Evolutionary conservation across 2,329 filamentous ascomycete species (phyloP), one percentile per base, ranked within the genome.

Genomic region (Aspergillus novoparasiticus): DNA sequence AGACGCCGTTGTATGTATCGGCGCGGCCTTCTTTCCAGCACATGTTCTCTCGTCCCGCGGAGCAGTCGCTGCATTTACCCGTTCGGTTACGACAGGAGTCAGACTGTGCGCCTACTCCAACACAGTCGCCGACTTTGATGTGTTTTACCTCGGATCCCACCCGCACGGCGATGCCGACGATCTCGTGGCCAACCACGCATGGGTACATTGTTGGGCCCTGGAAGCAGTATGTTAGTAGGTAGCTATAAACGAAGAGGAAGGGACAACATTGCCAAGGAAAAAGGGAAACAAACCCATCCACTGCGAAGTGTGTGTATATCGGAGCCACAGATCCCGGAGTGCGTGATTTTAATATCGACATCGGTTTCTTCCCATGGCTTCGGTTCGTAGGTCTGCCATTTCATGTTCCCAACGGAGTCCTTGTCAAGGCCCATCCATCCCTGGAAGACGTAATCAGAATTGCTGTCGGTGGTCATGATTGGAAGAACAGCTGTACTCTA

Each of bases 331-430:
- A 90, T 84, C 63, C 88, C 87, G 67, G 86, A 89, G 78, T 89
- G 86, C 0, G 85, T 83, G 67, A 90, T 78, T 71, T 86, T 83
- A 68, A 90, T 89, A 70, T 90, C 87, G 60, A 90, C 77, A 65
- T 90, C 87, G 28, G 82, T 85, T 72, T 90, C 88, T 51, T 87
- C 84, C 84, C 87, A 90, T 19, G 79, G 76, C 80, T 90, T 90
- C 46, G 87, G 87, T 74, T 87, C 81, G 60, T 84, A 89, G 61
- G 84, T 75, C 45, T 82, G 76, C 84, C 84, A 86, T 41, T 78
- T 79, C 80, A 87, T 84, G 58, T 85, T 85, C 60, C 85, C 85
- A 59, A 86, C 72, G 39, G 76, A 81, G 16, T 84, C 76, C 63
- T 76, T 75, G 39, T 83, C 82, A 43, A 83, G 79, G 71, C 82